Evolutionary conservation across 805 yeast species (phyloP), one percentile per base, ranked within the genome.

Genomic region (Candida gorgasii): DNA sequence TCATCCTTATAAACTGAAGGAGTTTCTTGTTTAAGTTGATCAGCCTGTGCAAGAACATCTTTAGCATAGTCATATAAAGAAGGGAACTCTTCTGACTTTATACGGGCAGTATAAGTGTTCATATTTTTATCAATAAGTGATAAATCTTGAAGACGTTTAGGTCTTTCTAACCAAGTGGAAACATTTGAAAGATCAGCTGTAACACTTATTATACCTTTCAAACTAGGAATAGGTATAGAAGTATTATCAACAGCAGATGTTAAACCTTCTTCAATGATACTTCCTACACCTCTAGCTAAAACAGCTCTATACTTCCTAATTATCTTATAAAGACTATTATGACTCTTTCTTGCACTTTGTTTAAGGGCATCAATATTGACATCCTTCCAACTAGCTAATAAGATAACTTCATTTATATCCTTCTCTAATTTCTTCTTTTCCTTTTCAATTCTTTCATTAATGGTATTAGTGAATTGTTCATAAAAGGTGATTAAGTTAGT

Each of bases 371-470:
- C 95, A 33, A 89, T 79, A 55, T 93, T 95, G 9, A 89, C 90
- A 65, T 93, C 99, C 53, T 90, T 89, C 98, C 98, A 95, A 55
- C 96, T 87, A 1, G 99, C 97, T 12, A 93, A 71, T 34, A 88
- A 65, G 32, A 93, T 89, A 3, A 89, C 83, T 44, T 93, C 99
- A 26, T 80, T 74, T 8, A 93, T 78, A 38, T 89, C 89, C 57
- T 90, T 92, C 45, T 83, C 88, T 26, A 92, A 65, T 2, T 64
- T 61, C 53, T 75, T 79, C 59, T 74, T 81, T 1, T 74, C 73
- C 1, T 57, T 55, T 0, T 51, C 53, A 8, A 89, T 56, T 8
- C 65, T 60, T 0, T 73, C 76, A 1, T 60, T 58, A n/a, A 92
- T 66, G 1, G 59, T 51, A 0, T 76, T 69, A 3, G 62, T 42